phyloP scores from a whole-genome alignment of 2,329 filamentous ascomycete species.

The Fusarium nisikadoi region DNA sequence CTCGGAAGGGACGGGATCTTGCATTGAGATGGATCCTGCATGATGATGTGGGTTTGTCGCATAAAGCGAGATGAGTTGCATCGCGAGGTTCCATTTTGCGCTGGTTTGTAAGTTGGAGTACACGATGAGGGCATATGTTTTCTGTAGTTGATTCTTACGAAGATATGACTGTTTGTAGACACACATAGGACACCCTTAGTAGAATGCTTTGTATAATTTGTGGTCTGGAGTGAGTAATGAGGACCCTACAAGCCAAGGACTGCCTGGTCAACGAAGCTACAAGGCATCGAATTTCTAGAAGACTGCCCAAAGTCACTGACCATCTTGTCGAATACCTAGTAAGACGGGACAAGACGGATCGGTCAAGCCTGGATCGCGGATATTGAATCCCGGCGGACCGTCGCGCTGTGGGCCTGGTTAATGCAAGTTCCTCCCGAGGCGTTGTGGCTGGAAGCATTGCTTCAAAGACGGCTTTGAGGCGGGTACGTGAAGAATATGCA shows the following conservation, averaged over 20 bases:
- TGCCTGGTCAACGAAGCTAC: not conserved
- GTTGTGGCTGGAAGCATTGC: not conserved
- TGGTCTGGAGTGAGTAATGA: not conserved
- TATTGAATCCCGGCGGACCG: slow-evolving; percentile 25
- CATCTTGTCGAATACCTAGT: not conserved
- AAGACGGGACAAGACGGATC: not conserved
- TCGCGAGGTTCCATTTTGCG: not conserved
- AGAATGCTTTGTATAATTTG: slow-evolving; percentile 4
- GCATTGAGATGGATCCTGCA: not conserved
- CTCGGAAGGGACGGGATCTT: slow-evolving; percentile 28
- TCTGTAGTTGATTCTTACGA: slow-evolving; percentile 15
- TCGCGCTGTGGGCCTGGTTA: slow-evolving; percentile 7
- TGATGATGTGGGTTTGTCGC: not conserved
- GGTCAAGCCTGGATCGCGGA: slow-evolving; percentile 33
- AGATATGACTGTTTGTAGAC: slow-evolving; percentile 28
- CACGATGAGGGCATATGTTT: slow-evolving; percentile 7
- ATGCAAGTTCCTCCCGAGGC: not conserved
- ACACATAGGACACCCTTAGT: slow-evolving; percentile 35
- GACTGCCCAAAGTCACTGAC: slow-evolving; percentile 8
- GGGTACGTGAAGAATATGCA: not conserved
- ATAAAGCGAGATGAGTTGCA: slow-evolving; percentile 32
- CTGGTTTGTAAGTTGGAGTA: not conserved
- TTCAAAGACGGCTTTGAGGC: not conserved
- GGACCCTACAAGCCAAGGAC: too few species aligned
- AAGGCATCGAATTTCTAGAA: slow-evolving; percentile 34